Percentiles rank a stretch among this genome's conserved stretches.
Evolutionary conservation across 2,329 filamentous ascomycete genomes (phyloP).

Genomic region (Neofusicoccum umdonicola): DNA sequence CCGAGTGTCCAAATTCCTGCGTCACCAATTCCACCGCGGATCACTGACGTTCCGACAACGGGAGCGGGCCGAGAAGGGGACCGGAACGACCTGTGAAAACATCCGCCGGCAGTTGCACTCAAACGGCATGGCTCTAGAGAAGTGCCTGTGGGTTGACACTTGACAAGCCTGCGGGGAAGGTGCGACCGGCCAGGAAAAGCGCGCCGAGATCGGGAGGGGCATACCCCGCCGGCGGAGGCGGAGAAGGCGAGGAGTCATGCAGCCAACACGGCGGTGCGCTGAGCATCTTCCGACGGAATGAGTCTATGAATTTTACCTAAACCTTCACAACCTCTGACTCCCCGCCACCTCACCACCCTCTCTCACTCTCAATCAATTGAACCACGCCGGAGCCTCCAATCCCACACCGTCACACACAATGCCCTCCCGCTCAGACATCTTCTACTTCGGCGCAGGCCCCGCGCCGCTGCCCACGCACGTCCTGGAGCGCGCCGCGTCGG

Average conservation of each 20-base stretch:
- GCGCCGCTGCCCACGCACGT: constrained; percentile 81
- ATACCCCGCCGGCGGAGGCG: neutral
- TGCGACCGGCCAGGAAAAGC: neutral
- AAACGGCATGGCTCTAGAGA: neutral
- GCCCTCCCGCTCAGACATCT: constrained; percentile 71
- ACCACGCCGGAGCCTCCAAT: neutral
- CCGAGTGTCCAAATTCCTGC: no score
- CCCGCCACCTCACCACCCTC: neutral
- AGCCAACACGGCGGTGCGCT: neutral
- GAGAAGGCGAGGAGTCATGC: constrained; percentile 6
- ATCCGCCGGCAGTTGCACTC: neutral
- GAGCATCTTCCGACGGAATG: neutral
- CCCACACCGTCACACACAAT: constrained; percentile 42
- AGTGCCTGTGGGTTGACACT: no score
- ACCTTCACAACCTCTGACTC: neutral
- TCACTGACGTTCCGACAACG: no score
- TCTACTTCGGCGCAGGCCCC: constrained; percentile 88
- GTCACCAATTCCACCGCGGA: no score
- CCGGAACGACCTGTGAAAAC: neutral
- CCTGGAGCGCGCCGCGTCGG: constrained; percentile 71
- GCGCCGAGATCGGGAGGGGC: constrained; percentile 11
- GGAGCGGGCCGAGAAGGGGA: no score
- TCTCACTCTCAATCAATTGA: neutral
- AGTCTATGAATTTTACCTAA: neutral
- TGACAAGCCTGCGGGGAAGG: neutral